These are phyloP conservation scores for Lophiotrema nucula DNA, from an alignment of 495 filamentous ascomycete genomes.

Conservation along the genomic window DNA sequence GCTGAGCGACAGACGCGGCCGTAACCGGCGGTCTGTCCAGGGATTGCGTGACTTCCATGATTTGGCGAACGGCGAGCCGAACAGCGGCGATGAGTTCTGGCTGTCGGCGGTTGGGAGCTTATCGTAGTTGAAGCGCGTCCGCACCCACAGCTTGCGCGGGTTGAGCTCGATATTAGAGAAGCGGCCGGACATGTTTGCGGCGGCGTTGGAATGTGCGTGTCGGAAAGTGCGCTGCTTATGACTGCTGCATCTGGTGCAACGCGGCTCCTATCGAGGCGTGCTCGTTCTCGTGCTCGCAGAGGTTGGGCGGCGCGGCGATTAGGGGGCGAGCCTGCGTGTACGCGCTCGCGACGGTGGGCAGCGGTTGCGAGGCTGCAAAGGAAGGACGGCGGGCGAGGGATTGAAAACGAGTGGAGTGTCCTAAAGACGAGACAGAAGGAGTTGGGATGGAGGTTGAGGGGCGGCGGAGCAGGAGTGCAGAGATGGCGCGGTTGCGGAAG, in stretches of 20 bases:
- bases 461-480: conserved; percentile 17
- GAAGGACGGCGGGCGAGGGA: conserved; percentile 1
- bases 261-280: not conserved
- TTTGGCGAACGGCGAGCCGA: conserved; percentile 25
- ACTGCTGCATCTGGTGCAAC: conserved; percentile 27
- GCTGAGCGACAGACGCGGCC: conserved; percentile 30
- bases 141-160: conserved; percentile 28
- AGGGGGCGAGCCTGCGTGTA: conserved; percentile 4
- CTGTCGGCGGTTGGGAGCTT: conserved; percentile 38
- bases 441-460: conserved; percentile 2
- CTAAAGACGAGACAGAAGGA: conserved; percentile 4
- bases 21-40: conserved; percentile 29
- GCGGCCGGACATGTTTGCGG: conserved; percentile 23
- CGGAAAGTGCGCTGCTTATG: not conserved
- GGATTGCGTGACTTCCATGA: conserved; percentile 35
- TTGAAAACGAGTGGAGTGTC: conserved; percentile 8
- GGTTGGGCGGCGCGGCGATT: not conserved
- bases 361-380: not conserved
- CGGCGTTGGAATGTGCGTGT: not conserved
- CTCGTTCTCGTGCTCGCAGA: too few relatives aligned
- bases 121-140: conserved; percentile 38
- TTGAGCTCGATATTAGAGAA: conserved; percentile 20
- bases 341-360: not conserved
- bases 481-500: not conserved
- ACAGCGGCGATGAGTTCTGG: conserved; percentile 36